These are phyloP conservation scores for Chalciporus piperatoides DNA, from an alignment of 1,284 basidiomycete species.

Conservation along the genomic window DNA sequence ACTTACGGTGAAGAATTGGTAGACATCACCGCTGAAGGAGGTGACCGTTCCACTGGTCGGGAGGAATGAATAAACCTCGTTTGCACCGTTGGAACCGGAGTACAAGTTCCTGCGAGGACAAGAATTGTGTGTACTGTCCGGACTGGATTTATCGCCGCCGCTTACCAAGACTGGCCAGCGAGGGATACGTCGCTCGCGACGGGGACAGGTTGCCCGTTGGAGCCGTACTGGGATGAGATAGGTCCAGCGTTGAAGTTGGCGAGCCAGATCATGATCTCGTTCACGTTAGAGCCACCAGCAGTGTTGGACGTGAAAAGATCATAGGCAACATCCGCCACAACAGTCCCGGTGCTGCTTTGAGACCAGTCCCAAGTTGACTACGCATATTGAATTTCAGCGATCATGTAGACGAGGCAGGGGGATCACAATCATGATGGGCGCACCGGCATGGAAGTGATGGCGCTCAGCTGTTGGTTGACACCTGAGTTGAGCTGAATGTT, in stretches of 20 bases:
- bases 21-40: slow-evolving; percentile 54
- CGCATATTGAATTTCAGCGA: neutral
- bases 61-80: slow-evolving; percentile 64
- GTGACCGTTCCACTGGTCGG: slow-evolving; percentile 43
- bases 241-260: slow-evolving; percentile 56
- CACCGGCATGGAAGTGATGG: slow-evolving; percentile 55
- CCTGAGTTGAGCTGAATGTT: slow-evolving; percentile 52
- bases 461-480: slow-evolving; percentile 51
- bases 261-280: slow-evolving; percentile 71
- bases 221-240: slow-evolving; percentile 48
- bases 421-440: slow-evolving; percentile 15
- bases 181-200: slow-evolving; percentile 43
- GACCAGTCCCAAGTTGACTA: slow-evolving; percentile 46
- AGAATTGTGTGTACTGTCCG: neutral
- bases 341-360: slow-evolving; percentile 28
- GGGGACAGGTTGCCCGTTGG: slow-evolving; percentile 46
- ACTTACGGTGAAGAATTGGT: slow-evolving; percentile 50
- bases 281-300: slow-evolving; percentile 46
- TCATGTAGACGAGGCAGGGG: neutral
- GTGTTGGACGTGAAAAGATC: slow-evolving; percentile 59
- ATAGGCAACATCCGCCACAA: slow-evolving; percentile 55
- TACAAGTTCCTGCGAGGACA: slow-evolving; percentile 49
- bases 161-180: slow-evolving; percentile 51
- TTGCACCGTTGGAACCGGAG: slow-evolving; percentile 53
- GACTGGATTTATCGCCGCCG: no score